Evolutionary conservation across 108 stramenopile species (phyloP).

Genomic region (Skeletonema marinoi): DNA sequence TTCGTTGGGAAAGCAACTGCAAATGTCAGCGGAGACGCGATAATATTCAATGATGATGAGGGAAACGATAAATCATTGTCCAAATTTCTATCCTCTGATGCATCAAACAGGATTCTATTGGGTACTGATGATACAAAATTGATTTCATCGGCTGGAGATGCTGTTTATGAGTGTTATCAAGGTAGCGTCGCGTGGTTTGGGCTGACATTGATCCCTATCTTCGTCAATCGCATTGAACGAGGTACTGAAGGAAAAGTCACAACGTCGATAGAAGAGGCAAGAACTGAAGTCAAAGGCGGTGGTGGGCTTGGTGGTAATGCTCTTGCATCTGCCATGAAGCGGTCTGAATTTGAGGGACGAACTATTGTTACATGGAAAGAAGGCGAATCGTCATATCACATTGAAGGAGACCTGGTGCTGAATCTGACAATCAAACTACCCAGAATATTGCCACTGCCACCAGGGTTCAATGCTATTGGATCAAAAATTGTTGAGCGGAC

Average conservation of each 20-base stretch:
- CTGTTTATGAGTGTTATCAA: slow-evolving; percentile 49
- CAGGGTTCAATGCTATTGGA: slow-evolving; percentile 59
- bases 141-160: neutral
- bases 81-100: slow-evolving; percentile 22
- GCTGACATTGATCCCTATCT: slow-evolving; percentile 40
- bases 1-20: slow-evolving; percentile 26
- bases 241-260: slow-evolving; percentile 1
- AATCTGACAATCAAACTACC: slow-evolving; percentile 47
- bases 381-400: slow-evolving; percentile 7
- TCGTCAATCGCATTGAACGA: slow-evolving; percentile 48
- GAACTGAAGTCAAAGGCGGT: slow-evolving; percentile 31
- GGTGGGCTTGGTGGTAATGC: slow-evolving; percentile 30
- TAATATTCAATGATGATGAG: slow-evolving; percentile 3
- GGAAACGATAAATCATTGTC: slow-evolving; percentile 15
- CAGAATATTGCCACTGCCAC: slow-evolving; percentile 48
- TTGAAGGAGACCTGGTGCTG: slow-evolving; percentile 42
- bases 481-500: slow-evolving; percentile 52
- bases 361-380: slow-evolving; percentile 29
- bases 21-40: slow-evolving; percentile 1
- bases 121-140: slow-evolving; percentile 30
- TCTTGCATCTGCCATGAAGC: slow-evolving; percentile 34
- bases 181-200: slow-evolving; percentile 52
- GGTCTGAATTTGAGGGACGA: slow-evolving; percentile 31
- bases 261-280: slow-evolving; percentile 31
- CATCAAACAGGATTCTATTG: slow-evolving; percentile 19